A percentile compares a stretch with the other conserved stretches of the same genome.
Conservation (phyloP, 257 asterid genomes). For the Catharanthus roseus region DNA sequence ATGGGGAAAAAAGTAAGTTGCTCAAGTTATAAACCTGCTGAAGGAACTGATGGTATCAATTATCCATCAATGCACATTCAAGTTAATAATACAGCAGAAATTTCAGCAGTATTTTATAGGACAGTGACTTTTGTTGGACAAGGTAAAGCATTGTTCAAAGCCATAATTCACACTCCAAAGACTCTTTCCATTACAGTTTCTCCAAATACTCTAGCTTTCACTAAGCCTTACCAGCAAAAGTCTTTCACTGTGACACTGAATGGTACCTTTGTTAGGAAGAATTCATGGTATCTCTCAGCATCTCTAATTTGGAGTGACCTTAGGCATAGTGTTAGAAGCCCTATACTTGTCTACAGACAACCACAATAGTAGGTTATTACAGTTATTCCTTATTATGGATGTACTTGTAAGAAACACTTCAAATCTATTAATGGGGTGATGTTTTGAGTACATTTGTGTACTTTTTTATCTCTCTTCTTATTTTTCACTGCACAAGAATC, state of each 20-base stretch:
- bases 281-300: slow-evolving; percentile 16
- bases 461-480: slow-evolving; percentile 11
- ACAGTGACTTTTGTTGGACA: slow-evolving; percentile 52
- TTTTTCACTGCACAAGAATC: no score
- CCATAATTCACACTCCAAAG: slow-evolving; percentile 30
- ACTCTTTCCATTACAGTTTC: slow-evolving; percentile 37
- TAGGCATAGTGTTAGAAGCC: slow-evolving; percentile 48
- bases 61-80: slow-evolving; percentile 61
- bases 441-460: background rate
- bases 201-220: slow-evolving; percentile 42
- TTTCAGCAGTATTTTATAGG: slow-evolving; percentile 54
- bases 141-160: slow-evolving; percentile 37
- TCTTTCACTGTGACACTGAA: slow-evolving; percentile 49
- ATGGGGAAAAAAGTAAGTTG: slow-evolving; percentile 43
- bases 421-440: background rate
- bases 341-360: slow-evolving; percentile 45
- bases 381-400: background rate
- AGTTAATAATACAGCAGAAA: slow-evolving; percentile 17
- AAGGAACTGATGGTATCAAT: slow-evolving; percentile 62
- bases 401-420: background rate
- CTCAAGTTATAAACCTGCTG: slow-evolving; percentile 27
- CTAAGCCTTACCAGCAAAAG: slow-evolving; percentile 26
- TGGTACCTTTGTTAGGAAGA: slow-evolving; percentile 35
- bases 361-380: no score
- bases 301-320: slow-evolving; percentile 36